A percentile compares a stretch with the other conserved stretches of the same genome.
Evolutionary conservation across 805 yeast species (phyloP).

Genomic region (Wickerhamiella musiphila): DNA sequence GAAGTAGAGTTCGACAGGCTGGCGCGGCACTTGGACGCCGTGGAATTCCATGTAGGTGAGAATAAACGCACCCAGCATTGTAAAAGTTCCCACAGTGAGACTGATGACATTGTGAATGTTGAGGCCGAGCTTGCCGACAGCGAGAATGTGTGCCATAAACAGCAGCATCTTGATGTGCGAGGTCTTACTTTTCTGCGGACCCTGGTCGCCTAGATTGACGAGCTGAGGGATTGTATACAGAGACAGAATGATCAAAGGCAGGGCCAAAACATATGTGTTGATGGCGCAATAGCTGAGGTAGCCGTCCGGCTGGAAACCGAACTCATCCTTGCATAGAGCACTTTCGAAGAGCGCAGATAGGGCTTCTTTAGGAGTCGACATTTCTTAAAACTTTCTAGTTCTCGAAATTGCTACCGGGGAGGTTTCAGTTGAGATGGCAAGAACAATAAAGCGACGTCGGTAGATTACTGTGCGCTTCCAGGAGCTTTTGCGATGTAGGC

Average conservation of each 20-base stretch:
- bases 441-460: too few species aligned
- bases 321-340: constrained; percentile 12
- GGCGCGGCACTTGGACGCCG: constrained; percentile 13
- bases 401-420: too few species aligned
- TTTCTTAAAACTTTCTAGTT: too few species aligned
- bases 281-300: constrained; percentile 13
- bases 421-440: too few species aligned
- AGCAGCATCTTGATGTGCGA: constrained; percentile 11
- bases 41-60: constrained; percentile 14
- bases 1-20: constrained; percentile 14
- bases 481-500: too few species aligned
- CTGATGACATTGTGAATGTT: constrained; percentile 13
- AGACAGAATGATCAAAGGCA: constrained; percentile 9
- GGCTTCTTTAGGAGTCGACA: too few species aligned
- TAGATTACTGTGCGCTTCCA: too few species aligned
- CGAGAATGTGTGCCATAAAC: constrained; percentile 8
- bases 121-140: constrained; percentile 9
- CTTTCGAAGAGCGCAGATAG: constrained; percentile 4
- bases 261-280: constrained; percentile 14
- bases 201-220: constrained; percentile 6
- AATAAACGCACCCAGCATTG: constrained; percentile 10
- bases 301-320: constrained; percentile 13
- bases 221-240: constrained; percentile 9
- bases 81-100: constrained; percentile 5
- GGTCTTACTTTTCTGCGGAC: constrained; percentile 7